Evolutionary conservation across 306 rosid species (phyloP).

Genomic region (Medicago lupulina): DNA sequence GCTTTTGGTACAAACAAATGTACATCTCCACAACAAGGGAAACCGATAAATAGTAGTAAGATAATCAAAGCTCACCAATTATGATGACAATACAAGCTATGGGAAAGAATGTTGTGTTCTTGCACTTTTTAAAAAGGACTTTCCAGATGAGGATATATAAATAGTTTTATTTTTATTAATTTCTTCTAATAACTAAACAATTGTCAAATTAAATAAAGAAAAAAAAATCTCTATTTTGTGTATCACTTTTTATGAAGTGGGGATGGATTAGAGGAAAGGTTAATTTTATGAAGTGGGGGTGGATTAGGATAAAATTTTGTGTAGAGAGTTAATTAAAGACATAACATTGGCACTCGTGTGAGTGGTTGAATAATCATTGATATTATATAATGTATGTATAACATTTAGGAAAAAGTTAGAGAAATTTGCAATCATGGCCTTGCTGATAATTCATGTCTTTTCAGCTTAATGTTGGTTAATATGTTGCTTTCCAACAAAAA

Average conservation of each 20-base stretch:
- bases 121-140: conserved; percentile 35
- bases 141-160: conserved; percentile 15
- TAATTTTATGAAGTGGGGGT: too few relatives aligned
- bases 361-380: too few relatives aligned
- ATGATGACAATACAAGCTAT: conserved; percentile 25
- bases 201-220: too few relatives aligned
- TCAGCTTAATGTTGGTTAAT: conserved; percentile 45
- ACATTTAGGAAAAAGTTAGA: background rate
- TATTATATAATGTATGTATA: too few relatives aligned
- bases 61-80: conserved; percentile 35
- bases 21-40: conserved; percentile 34
- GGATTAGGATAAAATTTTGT: too few relatives aligned
- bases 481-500: conserved; percentile 38
- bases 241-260: too few relatives aligned
- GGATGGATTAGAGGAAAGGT: too few relatives aligned
- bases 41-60: conserved; percentile 38
- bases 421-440: conserved; percentile 40
- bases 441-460: conserved; percentile 42
- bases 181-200: too few relatives aligned
- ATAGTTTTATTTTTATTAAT: too few relatives aligned
- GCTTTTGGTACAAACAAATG: conserved; percentile 42
- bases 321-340: too few relatives aligned
- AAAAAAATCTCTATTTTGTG: too few relatives aligned
- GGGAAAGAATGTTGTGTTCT: conserved; percentile 32
- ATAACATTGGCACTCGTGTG: too few relatives aligned